Percentiles rank a stretch among this genome's conserved stretches.
Evolutionary conservation across 1,139 yeast species (phyloP).

Genomic region (Saccharomyces hybrid): DNA sequence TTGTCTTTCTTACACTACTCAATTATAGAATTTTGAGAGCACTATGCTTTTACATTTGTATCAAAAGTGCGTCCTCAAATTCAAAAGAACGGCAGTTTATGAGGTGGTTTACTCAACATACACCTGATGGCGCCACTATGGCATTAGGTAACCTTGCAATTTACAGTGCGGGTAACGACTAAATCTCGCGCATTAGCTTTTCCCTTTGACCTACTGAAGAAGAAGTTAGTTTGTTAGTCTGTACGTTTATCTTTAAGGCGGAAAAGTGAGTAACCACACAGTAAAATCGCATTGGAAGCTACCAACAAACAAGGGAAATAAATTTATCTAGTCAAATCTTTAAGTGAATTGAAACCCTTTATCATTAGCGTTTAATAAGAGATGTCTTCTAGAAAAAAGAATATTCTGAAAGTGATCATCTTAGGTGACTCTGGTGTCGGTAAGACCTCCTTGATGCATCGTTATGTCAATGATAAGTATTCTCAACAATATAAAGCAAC

Average conservation of each 20-base stretch:
- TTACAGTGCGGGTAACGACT: not conserved
- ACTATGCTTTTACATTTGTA: not conserved
- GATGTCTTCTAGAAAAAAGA: slow-evolving; percentile 80
- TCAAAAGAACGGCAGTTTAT: not conserved
- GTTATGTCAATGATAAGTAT: slow-evolving; percentile 90
- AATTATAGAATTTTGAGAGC: not conserved
- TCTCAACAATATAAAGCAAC: slow-evolving; percentile 96
- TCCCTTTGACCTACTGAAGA: not conserved
- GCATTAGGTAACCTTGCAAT: not conserved
- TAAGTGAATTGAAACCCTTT: not conserved
- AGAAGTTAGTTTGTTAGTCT: not conserved
- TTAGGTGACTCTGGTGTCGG: slow-evolving; percentile 98
- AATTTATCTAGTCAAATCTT: not conserved
- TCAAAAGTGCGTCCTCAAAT: not conserved
- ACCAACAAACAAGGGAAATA: not conserved
- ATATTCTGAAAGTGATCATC: slow-evolving; percentile 85
- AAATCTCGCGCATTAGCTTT: not conserved
- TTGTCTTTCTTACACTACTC: not conserved
- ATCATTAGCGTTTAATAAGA: not conserved
- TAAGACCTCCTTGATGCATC: slow-evolving; percentile 92
- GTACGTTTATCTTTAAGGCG: not conserved
- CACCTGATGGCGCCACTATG: not conserved
- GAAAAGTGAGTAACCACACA: not conserved
- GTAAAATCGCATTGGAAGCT: not conserved
- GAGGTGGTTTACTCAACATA: not conserved